phyloP scores from a whole-genome alignment of 2,329 filamentous ascomycete genomes.

The Fusarium subtropicale region DNA sequence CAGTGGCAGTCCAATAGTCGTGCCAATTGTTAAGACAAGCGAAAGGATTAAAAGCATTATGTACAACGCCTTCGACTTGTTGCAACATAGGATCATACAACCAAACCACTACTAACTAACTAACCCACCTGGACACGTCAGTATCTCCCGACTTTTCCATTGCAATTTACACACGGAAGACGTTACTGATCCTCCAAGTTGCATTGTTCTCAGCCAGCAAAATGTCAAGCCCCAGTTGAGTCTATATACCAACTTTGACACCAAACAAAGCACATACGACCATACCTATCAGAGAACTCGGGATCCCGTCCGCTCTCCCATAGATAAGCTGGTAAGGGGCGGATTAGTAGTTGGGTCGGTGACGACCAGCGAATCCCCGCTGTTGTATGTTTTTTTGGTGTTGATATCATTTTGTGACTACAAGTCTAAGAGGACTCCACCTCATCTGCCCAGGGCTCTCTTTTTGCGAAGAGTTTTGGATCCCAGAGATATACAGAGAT shows the following conservation, averaged over 20 bases:
- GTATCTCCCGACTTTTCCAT: neutral
- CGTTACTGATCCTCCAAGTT: neutral
- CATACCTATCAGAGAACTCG: constrained; percentile 1
- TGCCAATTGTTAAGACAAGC: neutral
- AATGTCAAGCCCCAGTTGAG: rapidly evolving
- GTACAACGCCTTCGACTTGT: neutral
- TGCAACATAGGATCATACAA: neutral
- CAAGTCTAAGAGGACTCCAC: neutral
- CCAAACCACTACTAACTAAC: neutral
- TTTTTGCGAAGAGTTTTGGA: neutral
- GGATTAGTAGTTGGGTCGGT: constrained; percentile 3
- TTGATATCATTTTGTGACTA: neutral
- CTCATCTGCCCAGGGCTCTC: neutral
- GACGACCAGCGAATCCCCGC: constrained; percentile 1
- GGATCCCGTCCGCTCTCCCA: constrained; percentile 3
- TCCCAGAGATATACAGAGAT: neutral
- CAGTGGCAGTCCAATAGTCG: neutral
- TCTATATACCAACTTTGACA: neutral
- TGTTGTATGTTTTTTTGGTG: neutral
- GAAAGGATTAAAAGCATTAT: neutral
- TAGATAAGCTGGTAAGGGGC: constrained; percentile 1
- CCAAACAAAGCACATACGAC: neutral
- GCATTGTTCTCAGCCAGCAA: neutral
- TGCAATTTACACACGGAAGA: neutral
- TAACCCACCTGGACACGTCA: neutral